These are phyloP conservation scores for Aspergillus felis DNA, from an alignment of 2,329 filamentous ascomycete species.

Conservation along the genomic window DNA sequence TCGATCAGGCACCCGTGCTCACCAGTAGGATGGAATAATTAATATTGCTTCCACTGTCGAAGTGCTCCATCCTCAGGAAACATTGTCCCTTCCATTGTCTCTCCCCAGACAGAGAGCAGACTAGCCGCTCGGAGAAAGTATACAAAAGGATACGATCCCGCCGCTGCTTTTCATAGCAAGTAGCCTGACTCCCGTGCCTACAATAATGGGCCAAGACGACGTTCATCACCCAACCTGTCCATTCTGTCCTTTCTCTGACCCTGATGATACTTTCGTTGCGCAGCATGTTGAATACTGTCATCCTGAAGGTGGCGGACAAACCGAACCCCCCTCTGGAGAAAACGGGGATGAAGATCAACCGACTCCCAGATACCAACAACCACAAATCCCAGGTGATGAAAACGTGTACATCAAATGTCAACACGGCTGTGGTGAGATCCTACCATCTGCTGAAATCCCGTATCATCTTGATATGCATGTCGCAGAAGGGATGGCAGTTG, in stretches of 20 bases:
- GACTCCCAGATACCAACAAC: constrained; percentile 2
- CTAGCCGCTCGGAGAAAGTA: neutral
- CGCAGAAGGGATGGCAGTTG: constrained; percentile 45
- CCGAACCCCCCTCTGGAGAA: constrained; percentile 17
- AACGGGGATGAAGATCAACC: constrained; percentile 1
- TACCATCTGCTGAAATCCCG: constrained; percentile 51
- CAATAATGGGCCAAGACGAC: constrained; percentile 17
- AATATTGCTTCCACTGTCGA: neutral
- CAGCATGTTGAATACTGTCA: constrained; percentile 46
- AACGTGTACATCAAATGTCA: constrained; percentile 51
- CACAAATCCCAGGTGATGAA: neutral
- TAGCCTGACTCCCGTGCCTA: neutral
- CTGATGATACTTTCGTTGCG: constrained; percentile 36
- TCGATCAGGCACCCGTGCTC: neutral
- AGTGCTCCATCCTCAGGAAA: neutral
- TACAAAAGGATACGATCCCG: neutral
- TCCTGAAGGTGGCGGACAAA: constrained; percentile 34
- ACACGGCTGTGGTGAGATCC: constrained; percentile 58
- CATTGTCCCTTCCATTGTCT: neutral
- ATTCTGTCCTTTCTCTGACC: constrained; percentile 43
- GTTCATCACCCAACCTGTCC: constrained; percentile 33
- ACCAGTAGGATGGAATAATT: neutral
- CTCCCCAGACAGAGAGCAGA: too few species aligned
- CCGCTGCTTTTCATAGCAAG: neutral
- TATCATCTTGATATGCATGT: constrained; percentile 59